These are phyloP conservation scores for Rubia balearica DNA, from an alignment of 305 asterid species.

Conservation along the genomic window DNA sequence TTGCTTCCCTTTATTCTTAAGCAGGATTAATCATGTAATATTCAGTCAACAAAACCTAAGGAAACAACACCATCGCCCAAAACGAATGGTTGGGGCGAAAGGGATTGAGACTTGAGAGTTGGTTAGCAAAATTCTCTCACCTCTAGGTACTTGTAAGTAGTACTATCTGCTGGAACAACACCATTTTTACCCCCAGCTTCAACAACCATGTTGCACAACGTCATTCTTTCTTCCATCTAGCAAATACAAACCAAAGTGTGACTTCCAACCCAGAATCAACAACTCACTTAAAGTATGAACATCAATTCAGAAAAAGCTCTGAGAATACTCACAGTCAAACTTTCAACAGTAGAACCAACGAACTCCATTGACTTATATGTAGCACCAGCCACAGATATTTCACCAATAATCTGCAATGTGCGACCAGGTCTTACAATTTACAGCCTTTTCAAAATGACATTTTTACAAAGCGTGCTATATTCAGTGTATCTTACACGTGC, in stretches of 20 bases:
- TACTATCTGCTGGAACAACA: constrained; percentile 83
- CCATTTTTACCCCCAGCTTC: constrained; percentile 99
- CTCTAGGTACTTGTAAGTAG: constrained; percentile 84
- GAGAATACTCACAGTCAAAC: constrained; percentile 58
- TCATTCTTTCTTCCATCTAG: constrained; percentile 99
- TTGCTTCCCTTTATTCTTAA: not conserved
- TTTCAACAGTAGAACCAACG: constrained; percentile 81
- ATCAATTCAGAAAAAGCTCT: not conserved
- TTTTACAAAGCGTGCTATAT: not conserved
- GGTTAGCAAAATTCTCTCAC: constrained; percentile 31
- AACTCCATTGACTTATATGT: constrained; percentile 97
- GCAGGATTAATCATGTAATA: not conserved
- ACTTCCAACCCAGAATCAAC: not conserved
- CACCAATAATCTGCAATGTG: constrained; percentile 79
- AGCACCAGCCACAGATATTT: constrained; percentile 96
- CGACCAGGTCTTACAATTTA: constrained; percentile 16
- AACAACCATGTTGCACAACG: constrained; percentile 95
- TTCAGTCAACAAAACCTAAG: not conserved
- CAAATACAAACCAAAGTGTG: not conserved
- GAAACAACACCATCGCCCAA: not conserved
- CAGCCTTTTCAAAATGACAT: not conserved
- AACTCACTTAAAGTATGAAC: not conserved
- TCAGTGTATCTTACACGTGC: not conserved
- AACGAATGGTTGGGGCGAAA: not conserved
- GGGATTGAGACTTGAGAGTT: not conserved